Evolutionary conservation across 2,329 filamentous ascomycete genomes (phyloP), one percentile per base, ranked within the genome.

Genomic region (Phialocephala subalpina): DNA sequence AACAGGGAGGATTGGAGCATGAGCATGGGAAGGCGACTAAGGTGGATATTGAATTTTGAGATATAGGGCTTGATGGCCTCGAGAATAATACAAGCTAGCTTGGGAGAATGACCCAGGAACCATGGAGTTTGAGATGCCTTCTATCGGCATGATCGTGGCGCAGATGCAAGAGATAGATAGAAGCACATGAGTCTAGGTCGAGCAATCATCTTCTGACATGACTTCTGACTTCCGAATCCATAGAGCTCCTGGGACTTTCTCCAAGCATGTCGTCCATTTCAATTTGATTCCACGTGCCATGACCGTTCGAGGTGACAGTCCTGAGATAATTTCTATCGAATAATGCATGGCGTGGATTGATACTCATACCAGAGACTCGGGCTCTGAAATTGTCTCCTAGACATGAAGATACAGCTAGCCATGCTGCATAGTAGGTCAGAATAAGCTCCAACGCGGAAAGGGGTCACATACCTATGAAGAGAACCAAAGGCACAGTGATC

Each of bases 251-350:
- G 49, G 70, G 72, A 67, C 72, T 71, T 40, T 76, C 75, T 40
- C 72, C 74, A n/a, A 76, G 69, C 74, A 76, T 76, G 58, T 76
- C 73, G 9, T 73, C 69, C 75, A 77, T 74, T 52, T 77, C 74
- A 58, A 77, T 71, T 62, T 77, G 75, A 60, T 77, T 78, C 76
- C 76, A 78, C 36, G 70, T 73, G 59, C 74, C 76, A 42, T 76
- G 73, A 45, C 70, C 76, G 65, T 65, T 73, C 45, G 70, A 77
- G 40, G 73, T 76, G 57, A 74, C 69, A n/a, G 69, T 73, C 57
- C 70, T 69, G 22, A 77, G 60, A 57, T 77, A 77, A 49, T 75
- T 77, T 35, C 69, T 66, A 47, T 77, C 75, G 58, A 74, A 78
- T 12, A 74, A 53, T 29, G 74, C 72, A 59, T 70, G 68, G 3